Base-by-base conservation (phyloP, 192 early-diverging fungal genomes). In the Diversispora epigaea region DNA sequence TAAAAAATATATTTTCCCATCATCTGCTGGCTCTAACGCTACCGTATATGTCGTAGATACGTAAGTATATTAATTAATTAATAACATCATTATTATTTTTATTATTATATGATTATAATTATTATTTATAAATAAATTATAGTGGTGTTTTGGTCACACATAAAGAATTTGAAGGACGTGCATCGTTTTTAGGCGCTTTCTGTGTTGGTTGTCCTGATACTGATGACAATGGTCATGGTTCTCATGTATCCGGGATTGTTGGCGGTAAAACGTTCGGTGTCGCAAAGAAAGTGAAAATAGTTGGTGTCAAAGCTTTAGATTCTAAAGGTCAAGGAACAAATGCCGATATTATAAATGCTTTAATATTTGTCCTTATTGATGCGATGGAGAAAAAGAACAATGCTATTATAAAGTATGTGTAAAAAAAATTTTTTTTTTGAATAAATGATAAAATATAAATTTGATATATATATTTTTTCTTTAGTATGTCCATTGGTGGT, bases 171-270 rank as follows among this genome's bases (percentile, higher is more conserved):
- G 84, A 78, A 39, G 93, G 93, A 32, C 88, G 93, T 70, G 93
- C 92, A 61, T 77, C 64, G 41, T 90, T 83, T 81, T 89, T 89
- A 6, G 69, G 54, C 56, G 75, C 71, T 49, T 83, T 58, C 17
- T 45, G 93, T 25, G 71, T 84, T 7, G 86, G 88, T 75, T 89
- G 90, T 67, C 76, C 41, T 61, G 44, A 45, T 11, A 5, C 47
- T 22, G 71, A 73, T 46, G 68, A 69, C 6, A 88, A 90, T 79
- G 89, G 89, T 45, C 89, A 93, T 72, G 94, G 94, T 71, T 90
- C 94, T 12, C 93, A 95, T 77, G 88, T 89, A 49, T 92, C 95
- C 1, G 94, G 93, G 45, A 93, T 93, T 3, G 91, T 43, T 9
- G 3, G 43, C 44, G 41, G 62, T 25, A 17, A 41, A 64, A 64